Conservation (phyloP, 176 grass and related monocot genomes). For the Stipa capillata region DNA sequence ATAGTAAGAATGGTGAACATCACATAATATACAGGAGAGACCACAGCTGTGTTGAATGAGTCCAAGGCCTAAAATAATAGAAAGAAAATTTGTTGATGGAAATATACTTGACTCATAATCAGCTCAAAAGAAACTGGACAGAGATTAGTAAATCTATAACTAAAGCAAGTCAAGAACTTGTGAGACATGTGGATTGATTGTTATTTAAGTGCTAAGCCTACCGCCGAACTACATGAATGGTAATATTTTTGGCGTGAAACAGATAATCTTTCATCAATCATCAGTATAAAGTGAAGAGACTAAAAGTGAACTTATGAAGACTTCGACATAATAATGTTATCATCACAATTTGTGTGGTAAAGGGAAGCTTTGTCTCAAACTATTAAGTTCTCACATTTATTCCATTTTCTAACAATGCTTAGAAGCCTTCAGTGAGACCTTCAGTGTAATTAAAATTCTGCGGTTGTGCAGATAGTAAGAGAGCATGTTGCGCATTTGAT, state of each 20-base stretch:
- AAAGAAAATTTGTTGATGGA: neutral
- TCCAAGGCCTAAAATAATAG: conserved; percentile 67
- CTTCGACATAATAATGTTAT: no score
- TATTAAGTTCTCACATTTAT: neutral
- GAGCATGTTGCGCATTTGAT: neutral
- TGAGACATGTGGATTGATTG: neutral
- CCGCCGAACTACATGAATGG: no score
- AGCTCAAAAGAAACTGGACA: neutral
- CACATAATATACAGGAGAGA: conserved; percentile 89
- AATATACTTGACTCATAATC: no score
- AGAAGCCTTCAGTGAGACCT: neutral
- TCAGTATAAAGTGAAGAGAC: no score
- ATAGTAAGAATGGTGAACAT: conserved; percentile 99
- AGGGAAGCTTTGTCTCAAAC: neutral
- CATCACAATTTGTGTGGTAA: neutral
- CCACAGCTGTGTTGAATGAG: conserved; percentile 81
- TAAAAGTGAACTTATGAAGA: neutral
- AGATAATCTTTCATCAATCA: no score
- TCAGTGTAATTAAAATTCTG: neutral
- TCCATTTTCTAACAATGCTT: neutral
- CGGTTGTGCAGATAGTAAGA: neutral
- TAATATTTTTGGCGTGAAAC: no score
- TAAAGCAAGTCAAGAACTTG: neutral
- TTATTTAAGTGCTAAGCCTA: neutral
- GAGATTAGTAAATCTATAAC: neutral